Evolutionary conservation across 495 filamentous ascomycete genomes (phyloP).

Genomic region (Aspergillus bridgeri): DNA sequence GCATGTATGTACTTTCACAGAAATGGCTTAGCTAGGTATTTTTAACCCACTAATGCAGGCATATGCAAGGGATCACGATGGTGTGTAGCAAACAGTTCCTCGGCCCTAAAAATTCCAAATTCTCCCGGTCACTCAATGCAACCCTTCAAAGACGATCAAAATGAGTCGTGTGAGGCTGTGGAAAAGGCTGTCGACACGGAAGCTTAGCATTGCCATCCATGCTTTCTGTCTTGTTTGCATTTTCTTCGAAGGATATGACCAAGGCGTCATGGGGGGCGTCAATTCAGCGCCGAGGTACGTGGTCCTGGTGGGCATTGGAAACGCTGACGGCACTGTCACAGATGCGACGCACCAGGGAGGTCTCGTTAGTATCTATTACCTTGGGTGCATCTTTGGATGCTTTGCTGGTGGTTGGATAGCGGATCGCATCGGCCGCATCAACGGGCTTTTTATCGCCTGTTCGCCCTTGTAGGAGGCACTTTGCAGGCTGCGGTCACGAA

Average conservation of each 20-base stretch:
- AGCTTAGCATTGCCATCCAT: slow-evolving; percentile 44
- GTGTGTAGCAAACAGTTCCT: background rate
- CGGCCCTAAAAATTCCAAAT: background rate
- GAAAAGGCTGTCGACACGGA: slow-evolving; percentile 37
- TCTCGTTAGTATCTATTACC: slow-evolving; percentile 53
- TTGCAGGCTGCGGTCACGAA: slow-evolving; percentile 49
- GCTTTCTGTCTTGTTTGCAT: slow-evolving; percentile 47
- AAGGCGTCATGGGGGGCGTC: slow-evolving; percentile 52
- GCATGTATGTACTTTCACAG: background rate
- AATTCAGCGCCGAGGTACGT: slow-evolving; percentile 42
- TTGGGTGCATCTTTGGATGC: slow-evolving; percentile 53
- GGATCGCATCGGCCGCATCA: slow-evolving; percentile 53
- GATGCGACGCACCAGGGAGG: slow-evolving; percentile 42
- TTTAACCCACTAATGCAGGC: too few relatives aligned
- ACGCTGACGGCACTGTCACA: slow-evolving; percentile 34
- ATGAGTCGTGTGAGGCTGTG: slow-evolving; percentile 44
- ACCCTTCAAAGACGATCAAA: background rate
- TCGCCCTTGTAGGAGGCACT: slow-evolving; percentile 52
- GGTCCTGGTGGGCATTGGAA: slow-evolving; percentile 33
- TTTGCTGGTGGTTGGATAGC: slow-evolving; percentile 50
- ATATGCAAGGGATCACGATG: background rate
- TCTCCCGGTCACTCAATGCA: background rate
- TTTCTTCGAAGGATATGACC: slow-evolving; percentile 56
- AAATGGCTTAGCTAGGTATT: background rate
- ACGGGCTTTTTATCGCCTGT: slow-evolving; percentile 52